phyloP scores from a whole-genome alignment of 768 basidiomycete genomes.

The Boletellus emodensis region DNA sequence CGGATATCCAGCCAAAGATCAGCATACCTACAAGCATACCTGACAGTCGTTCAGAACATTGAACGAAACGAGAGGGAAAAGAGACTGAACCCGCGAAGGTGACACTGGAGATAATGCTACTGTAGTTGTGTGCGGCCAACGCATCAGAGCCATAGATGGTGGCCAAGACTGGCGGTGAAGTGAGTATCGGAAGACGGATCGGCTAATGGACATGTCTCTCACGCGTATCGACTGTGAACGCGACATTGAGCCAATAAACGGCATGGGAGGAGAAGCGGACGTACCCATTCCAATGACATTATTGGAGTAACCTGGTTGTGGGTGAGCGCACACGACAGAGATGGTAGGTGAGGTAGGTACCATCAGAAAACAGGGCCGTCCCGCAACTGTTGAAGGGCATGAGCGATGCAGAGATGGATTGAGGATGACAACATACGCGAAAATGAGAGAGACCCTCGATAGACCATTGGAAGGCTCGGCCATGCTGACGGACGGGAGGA shows the following conservation, averaged over 20 bases:
- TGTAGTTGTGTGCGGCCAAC: constrained; percentile 53
- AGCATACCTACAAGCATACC: constrained; percentile 89
- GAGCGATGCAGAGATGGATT: background rate
- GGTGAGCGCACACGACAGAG: background rate
- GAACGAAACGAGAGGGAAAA: constrained; percentile 59
- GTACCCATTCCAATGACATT: constrained; percentile 72
- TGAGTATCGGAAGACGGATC: background rate
- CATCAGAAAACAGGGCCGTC: constrained; percentile 85
- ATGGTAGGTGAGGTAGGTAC: constrained; percentile 32
- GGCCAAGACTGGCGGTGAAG: constrained; percentile 49
- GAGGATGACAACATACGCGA: constrained; percentile 54
- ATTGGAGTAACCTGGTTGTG: constrained; percentile 67
- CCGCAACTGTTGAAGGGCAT: constrained; percentile 53
- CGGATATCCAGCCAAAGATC: constrained; percentile 75
- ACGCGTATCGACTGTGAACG: constrained; percentile 62
- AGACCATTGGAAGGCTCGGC: constrained; percentile 22
- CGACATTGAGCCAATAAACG: background rate
- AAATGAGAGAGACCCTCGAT: constrained; percentile 73
- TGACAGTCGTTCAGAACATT: constrained; percentile 59
- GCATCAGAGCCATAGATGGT: constrained; percentile 62
- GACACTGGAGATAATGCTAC: constrained; percentile 58
- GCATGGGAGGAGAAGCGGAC: constrained; percentile 23
- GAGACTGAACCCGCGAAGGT: constrained; percentile 75
- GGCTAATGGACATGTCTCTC: constrained; percentile 19
- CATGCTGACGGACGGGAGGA: constrained; percentile 12